Base-by-base conservation (phyloP, 257 asterid species). In the Nicotiana otophora region DNA sequence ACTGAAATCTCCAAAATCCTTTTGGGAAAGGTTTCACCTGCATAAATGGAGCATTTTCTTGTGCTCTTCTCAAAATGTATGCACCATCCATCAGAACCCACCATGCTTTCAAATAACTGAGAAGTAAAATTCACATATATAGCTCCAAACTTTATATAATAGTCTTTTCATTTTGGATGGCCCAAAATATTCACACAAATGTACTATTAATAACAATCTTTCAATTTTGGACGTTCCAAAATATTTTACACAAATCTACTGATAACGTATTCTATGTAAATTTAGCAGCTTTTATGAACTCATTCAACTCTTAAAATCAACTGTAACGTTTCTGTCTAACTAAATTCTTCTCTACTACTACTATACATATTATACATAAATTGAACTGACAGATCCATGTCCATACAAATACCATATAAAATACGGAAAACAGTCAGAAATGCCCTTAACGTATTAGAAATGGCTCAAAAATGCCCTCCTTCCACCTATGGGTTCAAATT, bases 31-130 rank as follows among this genome's bases (percentile, higher is more conserved):
- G 51, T 81, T 74, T 80, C 85, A 95, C 99, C 97, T 5, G 92
- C 92, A 86, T 95, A 95, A 76, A 92, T 94, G 55, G 97, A 89
- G 81, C 98, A 94, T 68, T 85, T 92, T 89, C 97, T 94, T 53
- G 94, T 86, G 86, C 87, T 85, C 86, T 95, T 95, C 17, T 95
- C 97, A 23, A 86, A 94, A 89, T 95, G 95, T 83, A 91, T 82
- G 89, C 99, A 95, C 98, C 98, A 94, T 72, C 99, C 99, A 88
- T 95, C 99, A 33, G 88, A 39, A n/a, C 97, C 98, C 82, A 94
- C 91, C 94, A 95, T 70, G 91, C 96, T 92, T 70, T 89, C 89
- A 82, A 85, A 95, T 46, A 88, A 80, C 98, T 95, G 96, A 79
- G 42, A 74, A 51, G 63, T 42, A 2, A 74, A 74, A 74, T 46